Evolutionary conservation across 495 filamentous ascomycete genomes (phyloP), one percentile per base, ranked within the genome.

Genomic region (Letharia columbiana): DNA sequence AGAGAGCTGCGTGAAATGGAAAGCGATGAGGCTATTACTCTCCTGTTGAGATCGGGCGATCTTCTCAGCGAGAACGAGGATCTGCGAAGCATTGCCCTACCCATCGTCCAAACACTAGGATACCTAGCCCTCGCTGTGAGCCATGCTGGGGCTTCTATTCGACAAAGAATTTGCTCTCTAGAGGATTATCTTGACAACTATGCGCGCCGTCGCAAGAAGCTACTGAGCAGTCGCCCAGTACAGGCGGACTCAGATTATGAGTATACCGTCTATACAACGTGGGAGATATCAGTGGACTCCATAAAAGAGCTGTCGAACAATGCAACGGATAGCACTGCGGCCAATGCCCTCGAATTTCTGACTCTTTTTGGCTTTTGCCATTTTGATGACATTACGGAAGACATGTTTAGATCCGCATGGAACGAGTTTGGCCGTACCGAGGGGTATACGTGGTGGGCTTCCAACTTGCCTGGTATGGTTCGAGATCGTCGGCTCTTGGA

Each of bases 321-420:
- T 75, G 8, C 56, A 67, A 66, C 6, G 13, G 52, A 41, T n/a
- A 31, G 17, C 6, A 31, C 20, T 35, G 62, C 67, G n/a, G 50
- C 64, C 41, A 72, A 74, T 49, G 74, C 74, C 35, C 64, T 72
- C 50, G 69, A 76, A 20, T 61, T 77, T 33, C 61, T 72, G 8
- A 68, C 73, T 23, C 35, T 76, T 39, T 77, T 79, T 63, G 71
- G 75, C 15, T 79, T 77, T 58, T 71, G 77, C 65, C 77, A 79
- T 66, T 70, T 65, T 65, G 69, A 76, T n/a, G 64, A 67, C 31
- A 74, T 77, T n/a, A 44, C 47, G 20, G 62, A 45, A 40, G 41
- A 59, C 5, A 40, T 71, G 41, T 64, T 70, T 9, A 54, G 40
- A 58, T 52, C 59, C 28, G 65, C 67, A 31, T 68, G 52, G 59